Evolutionary conservation across 2,329 filamentous ascomycete species (phyloP).

Genomic region (Lecanicillium sp.): DNA sequence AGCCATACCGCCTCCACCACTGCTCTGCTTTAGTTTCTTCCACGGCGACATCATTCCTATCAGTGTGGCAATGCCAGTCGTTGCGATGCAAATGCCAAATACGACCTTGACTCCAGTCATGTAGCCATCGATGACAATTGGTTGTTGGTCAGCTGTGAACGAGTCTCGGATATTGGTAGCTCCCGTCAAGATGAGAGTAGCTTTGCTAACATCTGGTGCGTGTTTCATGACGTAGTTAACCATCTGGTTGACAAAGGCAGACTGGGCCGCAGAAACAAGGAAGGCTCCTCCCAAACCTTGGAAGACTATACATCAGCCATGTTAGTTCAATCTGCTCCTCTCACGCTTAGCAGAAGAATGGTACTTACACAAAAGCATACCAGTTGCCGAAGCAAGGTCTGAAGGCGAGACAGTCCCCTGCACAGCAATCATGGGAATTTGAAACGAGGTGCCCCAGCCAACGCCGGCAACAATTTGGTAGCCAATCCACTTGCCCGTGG

Average conservation of each 20-base stretch:
- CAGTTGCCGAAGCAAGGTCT: constrained; percentile 39
- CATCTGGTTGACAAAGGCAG: constrained; percentile 38
- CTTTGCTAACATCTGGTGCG: constrained; percentile 29
- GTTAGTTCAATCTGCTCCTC: no score
- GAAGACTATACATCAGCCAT: constrained; percentile 27
- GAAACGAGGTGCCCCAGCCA: constrained; percentile 36
- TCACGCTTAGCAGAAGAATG: constrained; percentile 1
- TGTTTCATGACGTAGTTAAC: constrained; percentile 22
- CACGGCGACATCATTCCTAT: constrained; percentile 27
- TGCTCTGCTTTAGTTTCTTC: constrained; percentile 26
- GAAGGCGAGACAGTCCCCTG: constrained; percentile 30
- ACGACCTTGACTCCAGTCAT: constrained; percentile 56
- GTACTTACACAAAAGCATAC: constrained; percentile 34
- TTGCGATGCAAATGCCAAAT: constrained; percentile 49
- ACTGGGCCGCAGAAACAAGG: constrained; percentile 40
- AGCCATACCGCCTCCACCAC: constrained; percentile 21
- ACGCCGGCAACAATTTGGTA: constrained; percentile 45
- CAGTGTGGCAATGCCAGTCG: constrained; percentile 31
- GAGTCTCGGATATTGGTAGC: constrained; percentile 48
- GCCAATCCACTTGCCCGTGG: constrained; percentile 40
- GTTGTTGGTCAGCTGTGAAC: constrained; percentile 40
- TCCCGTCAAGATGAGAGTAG: constrained; percentile 31
- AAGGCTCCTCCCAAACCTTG: constrained; percentile 44
- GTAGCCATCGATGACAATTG: constrained; percentile 52
- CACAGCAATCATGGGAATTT: constrained; percentile 44